Base-by-base conservation (phyloP, 768 basidiomycete genomes). In the Lentinula guzmanii region DNA sequence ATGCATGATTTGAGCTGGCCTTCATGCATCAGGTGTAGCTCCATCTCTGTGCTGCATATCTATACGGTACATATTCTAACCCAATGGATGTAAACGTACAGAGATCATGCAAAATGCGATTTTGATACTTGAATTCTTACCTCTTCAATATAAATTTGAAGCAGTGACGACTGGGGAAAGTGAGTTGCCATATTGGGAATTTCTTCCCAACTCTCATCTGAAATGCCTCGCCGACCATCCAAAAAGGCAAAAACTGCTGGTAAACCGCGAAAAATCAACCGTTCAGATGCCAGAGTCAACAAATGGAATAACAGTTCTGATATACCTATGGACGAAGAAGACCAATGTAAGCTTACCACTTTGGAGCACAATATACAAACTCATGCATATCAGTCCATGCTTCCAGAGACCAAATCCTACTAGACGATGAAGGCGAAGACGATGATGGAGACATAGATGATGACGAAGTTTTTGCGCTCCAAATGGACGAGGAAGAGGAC, bases 381-480 rank as follows among this genome's bases (percentile, higher is more conserved):
- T 64, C 13, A 62, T 62, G 35, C 45, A 6, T 41, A 51, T 3
- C 65, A 94, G 91, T 93, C 69, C 90, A 92, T 70, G 75, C 79
- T 1, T 83, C 85, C 33, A 81, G 83, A 58, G 93, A 97, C 69
- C 84, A 82, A 68, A 89, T 96, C 62, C 76, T 91, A 4, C 77
- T 97, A 5, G 86, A 91, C 42, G 86, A 81, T n/a, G 79, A 82
- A 37, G 70, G 75, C 35, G 68, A 72, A 1, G 76, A 69, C 21
- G 78, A 75, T 15, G 84, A 85, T 11, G 84, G 85, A 31, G 73
- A 76, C 77, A 75, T 28, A 84, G 85, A 86, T 13, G 89, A 89
- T 41, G 89, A 93, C 28, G 91, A 95, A 69, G 89, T 95, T n/a
- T 90, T 95, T 66, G 83, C 84, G 7, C 70, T 91, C 63, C 80